Percentiles rank a stretch among this genome's conserved stretches.
Conservation (phyloP, 2,329 filamentous ascomycete genomes). For the Coniochaeta hoffmannii region DNA sequence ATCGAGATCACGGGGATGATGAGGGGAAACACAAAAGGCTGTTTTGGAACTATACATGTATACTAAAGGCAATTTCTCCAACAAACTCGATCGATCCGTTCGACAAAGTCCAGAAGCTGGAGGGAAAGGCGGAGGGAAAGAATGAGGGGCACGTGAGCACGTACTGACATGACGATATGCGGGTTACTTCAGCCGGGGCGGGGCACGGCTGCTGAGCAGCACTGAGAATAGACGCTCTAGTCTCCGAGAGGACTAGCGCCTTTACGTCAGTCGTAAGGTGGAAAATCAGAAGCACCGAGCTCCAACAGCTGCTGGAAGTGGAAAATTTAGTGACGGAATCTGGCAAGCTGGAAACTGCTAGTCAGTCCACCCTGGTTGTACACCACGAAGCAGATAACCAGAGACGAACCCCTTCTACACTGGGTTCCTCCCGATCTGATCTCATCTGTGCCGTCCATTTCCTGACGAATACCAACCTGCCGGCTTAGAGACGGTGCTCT, state of each 20-base stretch:
- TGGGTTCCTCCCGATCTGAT: neutral
- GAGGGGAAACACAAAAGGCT: slow-evolving; percentile 1
- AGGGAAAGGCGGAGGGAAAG: neutral
- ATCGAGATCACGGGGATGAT: slow-evolving; percentile 3
- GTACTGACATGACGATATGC: neutral
- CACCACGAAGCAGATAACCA: neutral
- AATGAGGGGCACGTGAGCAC: neutral
- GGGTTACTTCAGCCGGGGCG: neutral
- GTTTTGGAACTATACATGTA: too few relatives aligned
- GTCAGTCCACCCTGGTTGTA: neutral
- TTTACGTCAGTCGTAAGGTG: neutral
- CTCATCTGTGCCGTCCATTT: neutral
- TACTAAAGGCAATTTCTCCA: neutral
- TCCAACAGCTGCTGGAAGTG: neutral
- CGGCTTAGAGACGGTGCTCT: neutral
- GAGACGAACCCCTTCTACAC: neutral
- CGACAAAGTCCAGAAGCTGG: too few relatives aligned
- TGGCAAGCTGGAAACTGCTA: neutral
- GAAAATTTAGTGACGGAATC: slow-evolving; percentile 1
- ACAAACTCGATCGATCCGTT: too few relatives aligned
- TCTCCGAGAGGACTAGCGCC: neutral
- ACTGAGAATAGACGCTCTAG: neutral
- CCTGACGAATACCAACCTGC: neutral
- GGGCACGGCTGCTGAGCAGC: too few relatives aligned
- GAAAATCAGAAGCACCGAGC: neutral